These are phyloP conservation scores for Trichoderma sp. DNA, from an alignment of 2,329 filamentous ascomycete genomes.

Conservation along the genomic window DNA sequence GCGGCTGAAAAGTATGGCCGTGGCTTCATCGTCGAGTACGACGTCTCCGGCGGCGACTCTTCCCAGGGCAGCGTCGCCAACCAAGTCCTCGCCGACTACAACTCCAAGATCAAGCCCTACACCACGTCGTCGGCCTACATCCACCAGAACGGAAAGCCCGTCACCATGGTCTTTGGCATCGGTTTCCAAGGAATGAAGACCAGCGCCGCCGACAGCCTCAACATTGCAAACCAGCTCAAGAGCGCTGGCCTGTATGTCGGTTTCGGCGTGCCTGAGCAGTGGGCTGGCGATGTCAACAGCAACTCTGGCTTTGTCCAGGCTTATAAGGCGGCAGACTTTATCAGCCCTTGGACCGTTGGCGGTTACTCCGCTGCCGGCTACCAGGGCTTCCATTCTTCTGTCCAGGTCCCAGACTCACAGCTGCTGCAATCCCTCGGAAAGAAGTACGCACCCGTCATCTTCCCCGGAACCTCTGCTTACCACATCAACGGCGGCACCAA, in stretches of 20 bases:
- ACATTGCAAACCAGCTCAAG: constrained; percentile 12
- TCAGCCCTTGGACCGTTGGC: constrained; percentile 18
- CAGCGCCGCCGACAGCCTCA: background rate
- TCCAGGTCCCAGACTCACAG: constrained; percentile 8
- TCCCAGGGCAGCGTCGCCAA: constrained; percentile 8
- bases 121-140: constrained; percentile 14
- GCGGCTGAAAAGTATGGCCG: constrained; percentile 16
- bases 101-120: constrained; percentile 13
- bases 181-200: constrained; percentile 5
- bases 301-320: constrained; percentile 4
- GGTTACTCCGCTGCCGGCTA: constrained; percentile 6
- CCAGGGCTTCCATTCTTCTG: background rate
- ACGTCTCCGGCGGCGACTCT: constrained; percentile 13
- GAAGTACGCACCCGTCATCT: constrained; percentile 15
- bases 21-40: constrained; percentile 16
- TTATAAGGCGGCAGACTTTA: constrained; percentile 12
- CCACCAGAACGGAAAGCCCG: constrained; percentile 14
- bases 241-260: constrained; percentile 8
- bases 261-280: constrained; percentile 9
- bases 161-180: constrained; percentile 11
- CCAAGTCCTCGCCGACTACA: constrained; percentile 7
- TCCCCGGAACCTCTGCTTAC: constrained; percentile 10
- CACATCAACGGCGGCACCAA: constrained; percentile 13
- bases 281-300: constrained; percentile 1
- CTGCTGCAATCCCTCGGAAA: constrained; percentile 11